These are phyloP conservation scores for Musa acuminata DNA, from an alignment of 176 grass and related monocot species.

Conservation along the genomic window DNA sequence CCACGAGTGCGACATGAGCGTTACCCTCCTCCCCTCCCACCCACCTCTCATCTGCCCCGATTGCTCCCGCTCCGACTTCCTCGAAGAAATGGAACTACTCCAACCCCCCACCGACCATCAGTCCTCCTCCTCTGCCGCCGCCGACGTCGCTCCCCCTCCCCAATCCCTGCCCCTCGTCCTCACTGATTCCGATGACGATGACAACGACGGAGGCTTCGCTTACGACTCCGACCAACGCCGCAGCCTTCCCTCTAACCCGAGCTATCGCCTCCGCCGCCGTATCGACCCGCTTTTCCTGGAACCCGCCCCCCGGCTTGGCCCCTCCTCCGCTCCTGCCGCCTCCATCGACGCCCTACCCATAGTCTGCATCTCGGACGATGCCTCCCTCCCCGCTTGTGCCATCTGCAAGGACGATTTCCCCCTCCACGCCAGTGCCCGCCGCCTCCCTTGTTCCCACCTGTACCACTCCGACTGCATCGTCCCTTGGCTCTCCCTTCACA, in stretches of 20 bases:
- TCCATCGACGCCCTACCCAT: conserved; percentile 65
- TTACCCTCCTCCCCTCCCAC: conserved; percentile 22
- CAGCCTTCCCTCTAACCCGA: conserved; percentile 11
- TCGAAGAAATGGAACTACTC: conserved; percentile 32
- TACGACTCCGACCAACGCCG: conserved; percentile 7
- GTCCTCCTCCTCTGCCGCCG: conserved; percentile 22
- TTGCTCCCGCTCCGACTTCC: conserved; percentile 37
- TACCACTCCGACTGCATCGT: conserved; percentile 83
- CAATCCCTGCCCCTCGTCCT: conserved; percentile 29
- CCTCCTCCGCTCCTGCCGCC: conserved; percentile 35
- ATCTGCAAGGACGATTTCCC: conserved; percentile 82
- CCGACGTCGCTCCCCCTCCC: conserved; percentile 6
- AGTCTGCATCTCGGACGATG: conserved; percentile 38
- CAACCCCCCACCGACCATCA: conserved; percentile 5
- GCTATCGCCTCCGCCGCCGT: conserved; percentile 29
- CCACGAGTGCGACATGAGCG: conserved; percentile 38
- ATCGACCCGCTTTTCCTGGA: conserved; percentile 20
- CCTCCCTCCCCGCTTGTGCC: no score
- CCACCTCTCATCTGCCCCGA: conserved; percentile 39
- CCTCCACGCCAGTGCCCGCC: conserved; percentile 27
- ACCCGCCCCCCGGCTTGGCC: not conserved
- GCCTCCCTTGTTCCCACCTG: conserved; percentile 67
- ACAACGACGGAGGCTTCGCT: not conserved
- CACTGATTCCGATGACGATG: conserved; percentile 16
- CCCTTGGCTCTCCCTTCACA: conserved; percentile 65